Evolutionary conservation across 1,139 yeast species (phyloP).

Genomic region (Hansenula sp.): DNA sequence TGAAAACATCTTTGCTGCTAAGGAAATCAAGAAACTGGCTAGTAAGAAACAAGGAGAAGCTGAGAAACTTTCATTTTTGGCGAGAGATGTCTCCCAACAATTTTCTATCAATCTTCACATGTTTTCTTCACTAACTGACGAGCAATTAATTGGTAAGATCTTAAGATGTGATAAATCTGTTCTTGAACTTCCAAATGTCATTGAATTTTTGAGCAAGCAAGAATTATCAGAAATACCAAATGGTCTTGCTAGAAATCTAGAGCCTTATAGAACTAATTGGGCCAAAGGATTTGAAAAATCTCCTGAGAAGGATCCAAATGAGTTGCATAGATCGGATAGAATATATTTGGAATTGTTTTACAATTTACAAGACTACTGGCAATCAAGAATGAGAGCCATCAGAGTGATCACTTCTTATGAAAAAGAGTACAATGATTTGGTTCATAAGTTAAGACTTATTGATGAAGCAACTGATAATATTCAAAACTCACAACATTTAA

Average conservation of each 20-base stretch:
- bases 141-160: slow-evolving; percentile 52
- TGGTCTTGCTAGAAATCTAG: slow-evolving; percentile 56
- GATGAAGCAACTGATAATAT: slow-evolving; percentile 64
- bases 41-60: slow-evolving; percentile 38
- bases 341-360: slow-evolving; percentile 68
- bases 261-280: slow-evolving; percentile 63
- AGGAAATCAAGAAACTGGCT: slow-evolving; percentile 55
- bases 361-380: slow-evolving; percentile 77
- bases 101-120: slow-evolving; percentile 73
- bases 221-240: slow-evolving; percentile 64
- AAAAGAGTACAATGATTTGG: slow-evolving; percentile 67
- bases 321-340: slow-evolving; percentile 73
- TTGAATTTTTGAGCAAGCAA: slow-evolving; percentile 69
- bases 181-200: slow-evolving; percentile 51
- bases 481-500: slow-evolving; percentile 53
- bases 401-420: slow-evolving; percentile 57
- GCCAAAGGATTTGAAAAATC: slow-evolving; percentile 37
- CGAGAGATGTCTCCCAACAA: slow-evolving; percentile 73
- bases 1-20: slow-evolving; percentile 75
- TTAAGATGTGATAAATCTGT: slow-evolving; percentile 60
- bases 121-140: slow-evolving; percentile 48
- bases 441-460: slow-evolving; percentile 52
- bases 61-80: slow-evolving; percentile 53
- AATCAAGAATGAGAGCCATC: slow-evolving; percentile 70
- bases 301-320: slow-evolving; percentile 73